Conservation (phyloP, 257 asterid genomes). For the Gentiana macrophylla region DNA sequence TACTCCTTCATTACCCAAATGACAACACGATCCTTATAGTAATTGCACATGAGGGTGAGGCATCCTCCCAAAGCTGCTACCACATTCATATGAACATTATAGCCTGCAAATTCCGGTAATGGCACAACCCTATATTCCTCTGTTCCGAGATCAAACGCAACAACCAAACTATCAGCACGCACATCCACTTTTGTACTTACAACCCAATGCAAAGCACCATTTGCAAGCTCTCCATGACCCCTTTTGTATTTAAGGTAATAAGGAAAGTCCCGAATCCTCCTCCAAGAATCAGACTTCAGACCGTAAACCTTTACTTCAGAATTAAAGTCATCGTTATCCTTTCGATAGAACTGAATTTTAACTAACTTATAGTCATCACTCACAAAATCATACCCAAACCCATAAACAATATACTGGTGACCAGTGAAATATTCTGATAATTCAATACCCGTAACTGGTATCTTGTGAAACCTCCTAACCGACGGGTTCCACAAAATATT, state of each 20-base stretch:
- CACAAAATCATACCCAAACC: constrained; percentile 11
- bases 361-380: constrained; percentile 6
- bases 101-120: background rate
- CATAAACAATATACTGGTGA: background rate
- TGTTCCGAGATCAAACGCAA: constrained; percentile 9
- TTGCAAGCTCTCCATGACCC: background rate
- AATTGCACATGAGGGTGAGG: background rate
- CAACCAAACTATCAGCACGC: background rate
- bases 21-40: background rate
- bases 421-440: background rate
- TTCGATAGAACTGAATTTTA: constrained; percentile 5
- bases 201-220: constrained; percentile 8
- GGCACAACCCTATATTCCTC: constrained; percentile 6
- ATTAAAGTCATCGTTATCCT: constrained; percentile 1
- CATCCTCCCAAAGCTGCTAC: constrained; percentile 4
- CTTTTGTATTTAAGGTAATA: constrained; percentile 1
- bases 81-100: background rate
- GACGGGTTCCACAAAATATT: constrained; percentile 17
- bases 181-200: no score
- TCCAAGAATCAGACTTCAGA: constrained; percentile 7
- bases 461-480: constrained; percentile 4
- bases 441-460: constrained; percentile 2
- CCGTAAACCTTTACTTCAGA: constrained; percentile 3
- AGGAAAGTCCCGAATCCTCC: constrained; percentile 1
- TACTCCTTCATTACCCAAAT: constrained; percentile 11